Conservation (phyloP, 352 stramenopile species). For the Blastocystis sp. region DNA sequence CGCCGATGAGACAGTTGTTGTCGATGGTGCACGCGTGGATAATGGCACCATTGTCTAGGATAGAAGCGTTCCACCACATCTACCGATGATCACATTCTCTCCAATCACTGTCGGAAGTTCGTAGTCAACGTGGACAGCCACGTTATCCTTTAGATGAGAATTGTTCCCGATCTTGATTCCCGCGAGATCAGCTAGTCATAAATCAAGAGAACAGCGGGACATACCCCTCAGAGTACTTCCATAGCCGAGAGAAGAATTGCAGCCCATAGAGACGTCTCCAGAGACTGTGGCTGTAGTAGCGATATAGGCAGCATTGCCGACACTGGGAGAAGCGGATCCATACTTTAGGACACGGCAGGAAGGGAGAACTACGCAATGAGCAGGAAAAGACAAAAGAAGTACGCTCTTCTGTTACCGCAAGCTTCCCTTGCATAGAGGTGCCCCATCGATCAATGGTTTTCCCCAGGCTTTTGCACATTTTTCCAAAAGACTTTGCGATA, state of each 20-base stretch:
- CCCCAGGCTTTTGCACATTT: slow-evolving; percentile 55
- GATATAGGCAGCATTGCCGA: not conserved
- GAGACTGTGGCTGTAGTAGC: slow-evolving; percentile 39
- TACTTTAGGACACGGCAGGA: slow-evolving; percentile 54
- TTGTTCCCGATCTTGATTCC: slow-evolving; percentile 57
- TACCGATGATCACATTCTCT: slow-evolving; percentile 53
- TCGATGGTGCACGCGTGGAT: slow-evolving; percentile 60
- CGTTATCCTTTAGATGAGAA: slow-evolving; percentile 52
- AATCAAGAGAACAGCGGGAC: not conserved
- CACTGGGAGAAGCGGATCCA: not conserved
- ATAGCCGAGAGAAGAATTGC: slow-evolving; percentile 37
- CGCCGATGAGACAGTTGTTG: slow-evolving; percentile 60
- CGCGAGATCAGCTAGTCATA: slow-evolving; percentile 31
- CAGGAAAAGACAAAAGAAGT: not conserved
- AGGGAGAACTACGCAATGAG: slow-evolving; percentile 12
- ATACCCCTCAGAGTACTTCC: slow-evolving; percentile 34
- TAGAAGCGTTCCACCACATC: not conserved
- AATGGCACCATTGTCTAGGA: slow-evolving; percentile 21
- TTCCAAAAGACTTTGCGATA: slow-evolving; percentile 61
- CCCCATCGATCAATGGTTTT: slow-evolving; percentile 56
- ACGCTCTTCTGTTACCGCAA: slow-evolving; percentile 46
- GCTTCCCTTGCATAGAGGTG: slow-evolving; percentile 26
- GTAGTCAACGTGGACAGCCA: slow-evolving; percentile 47
- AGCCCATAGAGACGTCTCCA: slow-evolving; percentile 28
- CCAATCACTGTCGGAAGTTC: slow-evolving; percentile 37